These are phyloP conservation scores for Beauveria medogensis DNA, from an alignment of 2,329 filamentous ascomycete genomes.

Conservation along the genomic window DNA sequence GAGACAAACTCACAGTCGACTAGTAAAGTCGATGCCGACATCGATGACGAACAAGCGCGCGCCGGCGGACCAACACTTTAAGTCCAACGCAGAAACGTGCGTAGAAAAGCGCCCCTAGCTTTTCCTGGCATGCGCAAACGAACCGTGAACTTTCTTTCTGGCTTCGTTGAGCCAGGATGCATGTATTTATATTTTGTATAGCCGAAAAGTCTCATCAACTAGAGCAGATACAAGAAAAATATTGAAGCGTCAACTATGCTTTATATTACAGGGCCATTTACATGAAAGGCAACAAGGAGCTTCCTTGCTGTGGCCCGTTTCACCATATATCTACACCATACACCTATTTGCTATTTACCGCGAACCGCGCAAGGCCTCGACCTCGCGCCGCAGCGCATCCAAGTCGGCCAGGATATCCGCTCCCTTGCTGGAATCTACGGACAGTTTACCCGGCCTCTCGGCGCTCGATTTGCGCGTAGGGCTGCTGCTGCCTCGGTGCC, in stretches of 20 bases:
- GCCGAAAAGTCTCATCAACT: not conserved
- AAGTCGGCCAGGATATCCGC: constrained; percentile 65
- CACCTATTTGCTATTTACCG: not conserved
- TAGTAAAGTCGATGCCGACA: no score
- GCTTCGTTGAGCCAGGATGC: not conserved
- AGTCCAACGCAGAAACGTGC: no score
- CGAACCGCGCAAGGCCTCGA: constrained; percentile 52
- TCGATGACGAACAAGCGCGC: no score
- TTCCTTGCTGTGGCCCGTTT: not conserved
- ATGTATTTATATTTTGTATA: not conserved
- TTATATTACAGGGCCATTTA: not conserved
- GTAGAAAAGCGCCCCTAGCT: no score
- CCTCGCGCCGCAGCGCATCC: constrained; percentile 63
- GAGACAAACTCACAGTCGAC: no score
- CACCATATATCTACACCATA: not conserved
- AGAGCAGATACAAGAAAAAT: not conserved
- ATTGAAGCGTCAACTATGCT: not conserved
- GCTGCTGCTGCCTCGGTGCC: constrained; percentile 39
- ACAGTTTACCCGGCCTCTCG: not conserved
- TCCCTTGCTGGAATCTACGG: constrained; percentile 24
- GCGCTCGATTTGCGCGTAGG: constrained; percentile 13
- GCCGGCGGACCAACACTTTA: no score
- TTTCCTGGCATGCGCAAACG: no score
- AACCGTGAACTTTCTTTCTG: no score
- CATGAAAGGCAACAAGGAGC: not conserved